A percentile compares a stretch with the other conserved stretches of the same genome.
Conservation (phyloP, 371 early-diverging fungal genomes). For the Apophysomyces variabilis region DNA sequence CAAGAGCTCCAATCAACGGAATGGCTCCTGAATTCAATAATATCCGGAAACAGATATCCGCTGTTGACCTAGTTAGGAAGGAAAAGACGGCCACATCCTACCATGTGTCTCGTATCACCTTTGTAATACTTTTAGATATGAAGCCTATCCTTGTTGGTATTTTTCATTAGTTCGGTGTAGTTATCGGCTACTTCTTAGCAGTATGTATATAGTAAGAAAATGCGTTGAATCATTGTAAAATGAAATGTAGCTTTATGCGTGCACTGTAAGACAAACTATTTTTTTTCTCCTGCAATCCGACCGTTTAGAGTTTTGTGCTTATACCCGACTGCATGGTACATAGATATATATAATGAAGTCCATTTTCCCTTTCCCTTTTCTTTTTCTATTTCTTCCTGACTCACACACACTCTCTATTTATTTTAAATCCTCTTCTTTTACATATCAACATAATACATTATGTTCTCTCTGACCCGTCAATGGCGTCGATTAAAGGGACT, state of each 20-base stretch:
- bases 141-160: too few species aligned
- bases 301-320: constrained; percentile 5
- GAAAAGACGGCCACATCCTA: too few species aligned
- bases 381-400: neutral
- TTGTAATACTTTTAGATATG: too few species aligned
- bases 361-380: neutral
- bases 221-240: too few species aligned
- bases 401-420: neutral
- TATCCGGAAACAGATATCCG: too few species aligned
- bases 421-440: too few species aligned
- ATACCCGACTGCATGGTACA: neutral
- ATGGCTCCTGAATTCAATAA: too few species aligned
- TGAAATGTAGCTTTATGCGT: neutral
- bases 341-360: constrained; percentile 7
- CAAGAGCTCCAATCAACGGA: too few species aligned
- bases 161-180: neutral
- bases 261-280: neutral
- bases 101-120: too few species aligned
- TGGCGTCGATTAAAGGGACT: constrained; percentile 28
- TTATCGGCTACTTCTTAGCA: neutral
- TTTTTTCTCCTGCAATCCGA: neutral
- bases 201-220: too few species aligned
- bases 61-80: too few species aligned
- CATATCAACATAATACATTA: neutral
- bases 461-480: constrained; percentile 33